Base-by-base conservation (phyloP, 495 filamentous ascomycete species). In the Aspergillus diversus region DNA sequence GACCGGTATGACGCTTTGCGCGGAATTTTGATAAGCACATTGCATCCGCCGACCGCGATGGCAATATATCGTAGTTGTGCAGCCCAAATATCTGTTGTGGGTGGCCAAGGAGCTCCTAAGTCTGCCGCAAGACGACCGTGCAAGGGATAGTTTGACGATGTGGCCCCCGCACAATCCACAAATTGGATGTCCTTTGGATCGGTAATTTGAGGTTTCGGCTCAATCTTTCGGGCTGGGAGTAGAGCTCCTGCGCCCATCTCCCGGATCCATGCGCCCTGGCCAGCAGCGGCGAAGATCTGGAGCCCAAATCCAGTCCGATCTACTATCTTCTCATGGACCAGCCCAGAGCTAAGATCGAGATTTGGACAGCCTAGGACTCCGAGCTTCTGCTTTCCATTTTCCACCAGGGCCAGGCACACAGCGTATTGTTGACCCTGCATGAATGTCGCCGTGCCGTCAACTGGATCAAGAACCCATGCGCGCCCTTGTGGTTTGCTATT, bases 401-500 rank as follows among this genome's bases (percentile, higher is more conserved):
- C 73, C 0, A 86, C 69, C 12, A 90, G 72, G 0, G 84, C 80
- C 6, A 89, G 81, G 48, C 82, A 86, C 7, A 87, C 87, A 0
- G 85, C 87, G 60, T 90, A 91, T 64, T 89, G 86, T 66, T 87
- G 75, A 39, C 83, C 82, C 7, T 72, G 72, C 13, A 91, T 81
- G 57, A 87, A 91, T 4, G 86, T 87, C 42, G 83, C 83, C 0
- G 89, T 91, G 31, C 89, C 89, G 62, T 91, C 89, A 50, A 91
- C 88, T 0, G 89, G 89, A 68, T 91, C 89, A 37, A 91, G 81
- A 4, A 89, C 84, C 88, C 88, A 91, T 1, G 83, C 75, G 5
- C 82, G 70, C 3, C 76, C 71, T 2, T 75, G 73, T 0, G 65
- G 67, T 1, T 72, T 68, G 15, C 79, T 77, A 9, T 69, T 71